Evolutionary conservation across 78 protist genomes (phyloP).

Genomic region (Dictyostelium intermedium): DNA sequence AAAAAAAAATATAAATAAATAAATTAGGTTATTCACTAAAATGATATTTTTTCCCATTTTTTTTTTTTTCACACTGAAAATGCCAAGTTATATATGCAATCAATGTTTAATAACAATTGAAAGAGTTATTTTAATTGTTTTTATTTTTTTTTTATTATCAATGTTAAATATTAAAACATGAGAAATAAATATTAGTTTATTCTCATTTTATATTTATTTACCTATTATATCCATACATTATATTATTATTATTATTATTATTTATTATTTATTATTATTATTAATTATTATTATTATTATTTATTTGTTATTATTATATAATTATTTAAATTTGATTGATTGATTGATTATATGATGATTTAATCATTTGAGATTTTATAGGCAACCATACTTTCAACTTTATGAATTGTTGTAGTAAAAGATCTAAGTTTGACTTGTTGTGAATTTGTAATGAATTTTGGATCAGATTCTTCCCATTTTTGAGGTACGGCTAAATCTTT

Average conservation of each 20-base stretch:
- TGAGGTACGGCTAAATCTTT: slow-evolving; percentile 60
- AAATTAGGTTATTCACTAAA: background rate
- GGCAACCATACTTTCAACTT: slow-evolving; percentile 83
- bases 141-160: too few species aligned
- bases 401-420: slow-evolving; percentile 92
- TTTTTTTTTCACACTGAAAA: too few species aligned
- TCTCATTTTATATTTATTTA: background rate
- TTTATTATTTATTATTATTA: too few species aligned
- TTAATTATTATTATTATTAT: too few species aligned
- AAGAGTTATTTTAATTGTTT: too few species aligned
- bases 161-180: background rate
- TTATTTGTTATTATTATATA: background rate
- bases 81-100: too few species aligned
- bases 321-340: background rate
- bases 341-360: too few species aligned
- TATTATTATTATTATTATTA: too few species aligned
- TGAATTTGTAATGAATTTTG: slow-evolving; percentile 90
- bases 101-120: too few species aligned
- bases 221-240: too few species aligned
- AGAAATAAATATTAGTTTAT: background rate
- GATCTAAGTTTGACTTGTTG: slow-evolving; percentile 95
- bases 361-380: slow-evolving; percentile 48
- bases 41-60: too few species aligned
- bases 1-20: background rate
- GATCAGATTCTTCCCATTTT: slow-evolving; percentile 97